phyloP scores from a whole-genome alignment of 2,329 filamentous ascomycete species.

The Penicillium sp. region DNA sequence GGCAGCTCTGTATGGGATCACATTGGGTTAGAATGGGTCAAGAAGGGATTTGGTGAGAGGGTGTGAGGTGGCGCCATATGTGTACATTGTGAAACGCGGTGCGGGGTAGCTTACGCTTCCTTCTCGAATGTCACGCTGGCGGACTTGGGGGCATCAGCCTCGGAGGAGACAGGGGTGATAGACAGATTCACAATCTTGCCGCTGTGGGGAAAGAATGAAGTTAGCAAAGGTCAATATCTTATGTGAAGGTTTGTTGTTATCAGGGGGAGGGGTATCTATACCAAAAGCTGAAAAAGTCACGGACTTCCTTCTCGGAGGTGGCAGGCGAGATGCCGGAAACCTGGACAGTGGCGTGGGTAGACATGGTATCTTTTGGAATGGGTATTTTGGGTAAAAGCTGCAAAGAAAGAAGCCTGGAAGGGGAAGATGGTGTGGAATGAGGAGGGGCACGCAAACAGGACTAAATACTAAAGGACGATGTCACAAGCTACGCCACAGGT shows the following conservation, averaged over 20 bases:
- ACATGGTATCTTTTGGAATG: conserved; percentile 48
- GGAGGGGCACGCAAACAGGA: not conserved
- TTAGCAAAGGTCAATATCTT: conserved; percentile 20
- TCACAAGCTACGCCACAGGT: conserved; percentile 3
- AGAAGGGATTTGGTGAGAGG: not conserved
- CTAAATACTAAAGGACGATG: not conserved
- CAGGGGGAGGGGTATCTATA: conserved; percentile 49
- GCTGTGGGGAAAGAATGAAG: conserved; percentile 51
- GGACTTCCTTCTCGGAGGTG: conserved; percentile 88
- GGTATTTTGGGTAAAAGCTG: not conserved
- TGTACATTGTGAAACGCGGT: conserved; percentile 16
- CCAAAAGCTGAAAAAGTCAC: conserved; percentile 97
- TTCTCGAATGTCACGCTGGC: conserved; percentile 97
- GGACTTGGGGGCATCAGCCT: conserved; percentile 69
- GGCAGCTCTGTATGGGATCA: conserved; percentile 61
- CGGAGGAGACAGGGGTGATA: conserved; percentile 64
- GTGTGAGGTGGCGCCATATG: conserved; percentile 1
- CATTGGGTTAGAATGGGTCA: conserved; percentile 3
- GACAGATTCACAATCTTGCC: conserved; percentile 89
- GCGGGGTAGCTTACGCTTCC: conserved; percentile 64
- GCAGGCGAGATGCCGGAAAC: conserved; percentile 84
- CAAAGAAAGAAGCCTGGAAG: not conserved
- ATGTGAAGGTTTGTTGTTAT: not conserved
- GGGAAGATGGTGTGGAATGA: conserved; percentile 4
- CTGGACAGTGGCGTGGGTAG: conserved; percentile 69